Evolutionary conservation across 2,329 filamentous ascomycete species (phyloP).

Genomic region (Pseudogymnoascus sp.): DNA sequence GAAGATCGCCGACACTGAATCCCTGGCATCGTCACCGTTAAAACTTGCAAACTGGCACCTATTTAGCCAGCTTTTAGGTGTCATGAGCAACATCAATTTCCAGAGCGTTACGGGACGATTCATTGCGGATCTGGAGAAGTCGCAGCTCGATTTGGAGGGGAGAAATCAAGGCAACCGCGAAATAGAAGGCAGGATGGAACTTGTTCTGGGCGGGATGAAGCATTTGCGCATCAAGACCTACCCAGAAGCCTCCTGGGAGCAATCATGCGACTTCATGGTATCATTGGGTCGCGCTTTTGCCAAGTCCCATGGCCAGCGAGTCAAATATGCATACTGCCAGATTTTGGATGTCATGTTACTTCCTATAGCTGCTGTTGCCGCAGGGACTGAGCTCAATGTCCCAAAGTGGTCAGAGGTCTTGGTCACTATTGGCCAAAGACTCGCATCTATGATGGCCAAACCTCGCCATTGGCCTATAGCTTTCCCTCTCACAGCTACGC

Average conservation of each 20-base stretch:
- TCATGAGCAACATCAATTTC: slow-evolving; percentile 93
- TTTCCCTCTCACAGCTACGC: slow-evolving; percentile 79
- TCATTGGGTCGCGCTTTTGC: slow-evolving; percentile 76
- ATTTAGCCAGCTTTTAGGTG: slow-evolving; percentile 86
- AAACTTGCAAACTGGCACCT: slow-evolving; percentile 94
- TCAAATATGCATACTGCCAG: slow-evolving; percentile 93
- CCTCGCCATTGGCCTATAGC: slow-evolving; percentile 86
- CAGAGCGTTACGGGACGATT: slow-evolving; percentile 76
- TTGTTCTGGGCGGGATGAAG: slow-evolving; percentile 87
- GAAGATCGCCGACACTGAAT: slow-evolving; percentile 78
- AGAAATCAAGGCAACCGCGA: slow-evolving; percentile 65
- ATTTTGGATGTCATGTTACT: slow-evolving; percentile 81
- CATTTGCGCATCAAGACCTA: slow-evolving; percentile 72
- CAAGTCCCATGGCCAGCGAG: slow-evolving; percentile 75
- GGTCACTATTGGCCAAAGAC: slow-evolving; percentile 66
- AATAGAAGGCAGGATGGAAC: slow-evolving; percentile 73
- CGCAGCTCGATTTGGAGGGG: slow-evolving; percentile 66
- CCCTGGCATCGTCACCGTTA: slow-evolving; percentile 68
- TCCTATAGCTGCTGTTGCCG: slow-evolving; percentile 70
- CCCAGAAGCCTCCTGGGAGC: slow-evolving; percentile 71
- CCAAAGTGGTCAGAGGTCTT: slow-evolving; percentile 85
- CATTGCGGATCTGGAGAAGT: slow-evolving; percentile 69
- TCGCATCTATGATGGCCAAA: slow-evolving; percentile 82
- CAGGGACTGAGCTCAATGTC: slow-evolving; percentile 68
- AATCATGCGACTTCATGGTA: slow-evolving; percentile 83